Evolutionary conservation across 495 filamentous ascomycete species (phyloP).

Genomic region (Penicillium mononematosum): DNA sequence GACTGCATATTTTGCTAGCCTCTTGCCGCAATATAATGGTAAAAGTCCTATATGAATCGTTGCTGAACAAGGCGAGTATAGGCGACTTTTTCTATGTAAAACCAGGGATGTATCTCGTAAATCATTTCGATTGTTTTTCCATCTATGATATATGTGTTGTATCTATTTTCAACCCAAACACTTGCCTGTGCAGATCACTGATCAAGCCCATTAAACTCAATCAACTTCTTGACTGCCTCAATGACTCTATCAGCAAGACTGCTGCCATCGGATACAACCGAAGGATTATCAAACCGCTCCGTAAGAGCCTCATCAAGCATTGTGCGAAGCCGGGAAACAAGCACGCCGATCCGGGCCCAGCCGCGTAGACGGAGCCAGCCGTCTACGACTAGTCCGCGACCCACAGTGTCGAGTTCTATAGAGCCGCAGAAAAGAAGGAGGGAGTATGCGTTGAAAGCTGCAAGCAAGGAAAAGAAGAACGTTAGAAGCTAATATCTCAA

Average conservation of each 20-base stretch:
- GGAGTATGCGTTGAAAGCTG: conserved; percentile 87
- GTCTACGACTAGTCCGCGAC: conserved; percentile 86
- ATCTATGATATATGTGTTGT: not conserved
- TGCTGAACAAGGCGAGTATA: too few relatives aligned
- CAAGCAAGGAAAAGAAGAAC: conserved; percentile 11
- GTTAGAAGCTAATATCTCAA: conserved; percentile 5
- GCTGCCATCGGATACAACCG: conserved; percentile 28
- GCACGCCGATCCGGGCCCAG: conserved; percentile 91
- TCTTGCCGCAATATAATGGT: too few relatives aligned
- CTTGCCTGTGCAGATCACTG: conserved; percentile 35
- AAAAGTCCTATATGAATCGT: too few relatives aligned
- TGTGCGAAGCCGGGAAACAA: conserved; percentile 76
- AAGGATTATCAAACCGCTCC: conserved; percentile 73
- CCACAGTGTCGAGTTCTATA: conserved; percentile 81
- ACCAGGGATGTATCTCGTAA: not conserved
- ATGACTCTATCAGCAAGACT: conserved; percentile 64
- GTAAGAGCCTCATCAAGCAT: conserved; percentile 85
- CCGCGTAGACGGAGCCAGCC: conserved; percentile 88
- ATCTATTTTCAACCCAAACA: not conserved
- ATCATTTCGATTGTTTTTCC: not conserved
- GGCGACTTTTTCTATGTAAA: too few relatives aligned
- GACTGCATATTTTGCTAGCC: too few relatives aligned
- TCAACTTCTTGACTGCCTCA: conserved; percentile 68
- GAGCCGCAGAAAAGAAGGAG: conserved; percentile 86
- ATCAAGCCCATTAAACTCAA: conserved; percentile 88